phyloP scores from a whole-genome alignment of 2,329 filamentous ascomycete genomes.

The Diaporthe sp. region DNA sequence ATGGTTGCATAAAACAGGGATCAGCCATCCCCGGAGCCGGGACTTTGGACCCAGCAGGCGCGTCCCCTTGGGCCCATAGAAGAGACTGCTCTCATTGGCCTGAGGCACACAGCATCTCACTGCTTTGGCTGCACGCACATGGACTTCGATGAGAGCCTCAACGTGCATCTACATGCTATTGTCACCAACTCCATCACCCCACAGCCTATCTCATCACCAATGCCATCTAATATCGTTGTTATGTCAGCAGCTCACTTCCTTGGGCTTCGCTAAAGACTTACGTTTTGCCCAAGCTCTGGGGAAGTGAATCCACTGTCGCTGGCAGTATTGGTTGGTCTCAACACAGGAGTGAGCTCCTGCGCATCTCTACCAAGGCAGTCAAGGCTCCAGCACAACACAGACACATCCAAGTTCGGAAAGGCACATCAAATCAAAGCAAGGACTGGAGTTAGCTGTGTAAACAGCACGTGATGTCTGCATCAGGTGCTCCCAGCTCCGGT shows the following conservation, averaged over 20 bases:
- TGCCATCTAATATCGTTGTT: neutral
- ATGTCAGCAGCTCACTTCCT: neutral
- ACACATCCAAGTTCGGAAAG: neutral
- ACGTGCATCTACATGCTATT: neutral
- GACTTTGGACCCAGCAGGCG: slow-evolving; percentile 4
- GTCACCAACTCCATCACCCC: slow-evolving; percentile 4
- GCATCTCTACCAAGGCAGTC: neutral
- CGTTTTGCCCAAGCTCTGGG: neutral
- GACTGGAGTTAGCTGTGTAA: neutral
- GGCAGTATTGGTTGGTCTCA: neutral
- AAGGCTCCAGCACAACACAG: neutral
- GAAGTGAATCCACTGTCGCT: neutral
- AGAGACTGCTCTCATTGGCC: slow-evolving; percentile 19
- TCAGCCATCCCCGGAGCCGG: slow-evolving; percentile 10
- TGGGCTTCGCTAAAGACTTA: too few relatives aligned
- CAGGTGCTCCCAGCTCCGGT: slow-evolving; percentile 22
- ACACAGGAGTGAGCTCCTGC: neutral
- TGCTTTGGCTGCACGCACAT: slow-evolving; percentile 1
- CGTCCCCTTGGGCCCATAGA: neutral
- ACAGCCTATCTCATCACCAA: neutral
- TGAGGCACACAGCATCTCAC: neutral
- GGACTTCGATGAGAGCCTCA: slow-evolving; percentile 26
- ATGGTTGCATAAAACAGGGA: slow-evolving; percentile 12
- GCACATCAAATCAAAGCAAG: neutral
- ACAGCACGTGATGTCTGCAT: slow-evolving; percentile 34